Evolutionary conservation across 106 monocot genomes (phyloP).

Genomic region (Amphibolis antarctica): DNA sequence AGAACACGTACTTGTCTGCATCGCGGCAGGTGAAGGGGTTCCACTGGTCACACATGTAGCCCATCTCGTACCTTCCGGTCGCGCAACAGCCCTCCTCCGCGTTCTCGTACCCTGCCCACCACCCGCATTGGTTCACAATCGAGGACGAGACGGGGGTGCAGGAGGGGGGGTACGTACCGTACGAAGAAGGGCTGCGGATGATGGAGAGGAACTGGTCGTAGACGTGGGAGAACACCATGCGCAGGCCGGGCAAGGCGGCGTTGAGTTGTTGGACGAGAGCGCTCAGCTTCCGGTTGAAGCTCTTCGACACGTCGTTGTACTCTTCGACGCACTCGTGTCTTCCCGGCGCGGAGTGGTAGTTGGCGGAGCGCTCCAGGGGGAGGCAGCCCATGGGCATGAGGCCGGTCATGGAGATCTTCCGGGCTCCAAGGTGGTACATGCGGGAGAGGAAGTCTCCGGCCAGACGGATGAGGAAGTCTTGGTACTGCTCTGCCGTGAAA

Average conservation of each 20-base stretch:
- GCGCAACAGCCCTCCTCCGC: slow-evolving; percentile 13
- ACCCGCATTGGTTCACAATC: too few species aligned
- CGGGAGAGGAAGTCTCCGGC: slow-evolving; percentile 39
- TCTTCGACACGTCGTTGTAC: slow-evolving; percentile 46
- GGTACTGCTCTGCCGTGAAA: slow-evolving; percentile 33
- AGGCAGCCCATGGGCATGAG: slow-evolving; percentile 68
- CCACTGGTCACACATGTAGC: slow-evolving; percentile 6
- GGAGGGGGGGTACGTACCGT: slow-evolving; percentile 14
- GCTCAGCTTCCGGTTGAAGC: slow-evolving; percentile 48
- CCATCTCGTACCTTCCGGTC: slow-evolving; percentile 20
- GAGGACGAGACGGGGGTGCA: too few species aligned
- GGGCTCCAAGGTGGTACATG: slow-evolving; percentile 52
- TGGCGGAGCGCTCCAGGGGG: slow-evolving; percentile 65
- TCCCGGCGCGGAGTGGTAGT: background rate
- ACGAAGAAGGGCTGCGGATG: slow-evolving; percentile 23
- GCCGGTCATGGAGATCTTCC: slow-evolving; percentile 49
- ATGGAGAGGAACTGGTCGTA: slow-evolving; percentile 23
- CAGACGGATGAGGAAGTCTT: slow-evolving; percentile 40
- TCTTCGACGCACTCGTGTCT: slow-evolving; percentile 37
- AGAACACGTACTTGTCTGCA: slow-evolving; percentile 16
- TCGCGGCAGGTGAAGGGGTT: slow-evolving; percentile 10
- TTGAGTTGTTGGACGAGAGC: slow-evolving; percentile 9
- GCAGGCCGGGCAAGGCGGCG: slow-evolving; percentile 26
- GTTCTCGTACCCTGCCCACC: slow-evolving; percentile 2
- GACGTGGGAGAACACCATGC: slow-evolving; percentile 9